Evolutionary conservation across 2,329 filamentous ascomycete genomes (phyloP).

Genomic region (Trichoderma sp.): DNA sequence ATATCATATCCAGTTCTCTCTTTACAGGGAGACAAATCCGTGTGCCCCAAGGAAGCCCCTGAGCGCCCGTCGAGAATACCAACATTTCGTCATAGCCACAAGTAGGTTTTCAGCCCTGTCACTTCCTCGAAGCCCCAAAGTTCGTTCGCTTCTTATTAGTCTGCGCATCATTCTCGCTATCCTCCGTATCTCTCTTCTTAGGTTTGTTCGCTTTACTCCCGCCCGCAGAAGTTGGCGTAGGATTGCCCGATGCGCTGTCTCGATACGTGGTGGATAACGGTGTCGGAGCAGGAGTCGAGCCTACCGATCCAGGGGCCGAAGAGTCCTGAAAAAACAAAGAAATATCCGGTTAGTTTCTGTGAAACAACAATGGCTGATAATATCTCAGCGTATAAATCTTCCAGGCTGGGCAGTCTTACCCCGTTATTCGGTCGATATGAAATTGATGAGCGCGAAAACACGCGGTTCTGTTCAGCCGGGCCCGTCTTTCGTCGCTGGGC

Average conservation of each 20-base stretch:
- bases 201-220: slow-evolving; percentile 53
- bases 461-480: slow-evolving; percentile 68
- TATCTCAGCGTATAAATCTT: neutral
- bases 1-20: neutral
- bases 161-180: slow-evolving; percentile 62
- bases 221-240: slow-evolving; percentile 58
- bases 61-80: neutral
- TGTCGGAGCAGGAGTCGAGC: slow-evolving; percentile 49
- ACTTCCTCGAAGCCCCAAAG: slow-evolving; percentile 58
- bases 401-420: slow-evolving; percentile 31
- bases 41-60: neutral
- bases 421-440: slow-evolving; percentile 55
- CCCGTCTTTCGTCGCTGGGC: slow-evolving; percentile 65
- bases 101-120: slow-evolving; percentile 1
- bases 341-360: neutral
- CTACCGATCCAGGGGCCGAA: slow-evolving; percentile 46
- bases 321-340: slow-evolving; percentile 40
- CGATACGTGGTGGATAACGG: slow-evolving; percentile 58
- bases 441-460: slow-evolving; percentile 69
- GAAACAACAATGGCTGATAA: too few relatives aligned
- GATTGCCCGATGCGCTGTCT: slow-evolving; percentile 51
- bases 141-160: slow-evolving; percentile 58
- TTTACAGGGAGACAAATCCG: neutral
- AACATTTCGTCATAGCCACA: neutral
- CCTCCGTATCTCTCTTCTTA: slow-evolving; percentile 56